phyloP scores from a whole-genome alignment of 768 basidiomycete species.

The Pleurotus pulmonarius region DNA sequence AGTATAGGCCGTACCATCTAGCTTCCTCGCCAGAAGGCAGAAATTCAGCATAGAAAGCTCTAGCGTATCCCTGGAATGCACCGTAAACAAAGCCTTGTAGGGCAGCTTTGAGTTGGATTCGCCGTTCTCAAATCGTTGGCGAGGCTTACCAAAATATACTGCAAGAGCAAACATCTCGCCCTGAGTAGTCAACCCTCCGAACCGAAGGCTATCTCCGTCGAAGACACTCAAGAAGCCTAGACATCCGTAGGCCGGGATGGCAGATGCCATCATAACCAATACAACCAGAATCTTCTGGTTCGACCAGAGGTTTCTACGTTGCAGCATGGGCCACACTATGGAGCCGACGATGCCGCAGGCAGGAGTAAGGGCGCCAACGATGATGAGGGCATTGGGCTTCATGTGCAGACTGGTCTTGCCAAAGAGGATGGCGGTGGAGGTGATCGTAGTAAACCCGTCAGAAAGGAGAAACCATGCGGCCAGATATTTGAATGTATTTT shows the following conservation, averaged over 20 bases:
- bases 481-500: slow-evolving; percentile 86
- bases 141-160: slow-evolving; percentile 54
- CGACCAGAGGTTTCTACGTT: slow-evolving; percentile 58
- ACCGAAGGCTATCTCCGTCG: slow-evolving; percentile 32
- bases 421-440: slow-evolving; percentile 88
- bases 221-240: slow-evolving; percentile 68
- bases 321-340: slow-evolving; percentile 73
- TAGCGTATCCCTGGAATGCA: slow-evolving; percentile 86
- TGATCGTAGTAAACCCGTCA: slow-evolving; percentile 91
- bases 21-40: slow-evolving; percentile 89
- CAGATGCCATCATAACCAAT: slow-evolving; percentile 62
- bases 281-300: slow-evolving; percentile 65
- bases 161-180: slow-evolving; percentile 86
- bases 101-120: no score
- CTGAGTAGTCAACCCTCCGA: slow-evolving; percentile 75
- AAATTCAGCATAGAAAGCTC: slow-evolving; percentile 83
- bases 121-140: no score
- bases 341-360: slow-evolving; percentile 79
- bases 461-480: slow-evolving; percentile 93
- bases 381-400: slow-evolving; percentile 69
- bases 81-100: slow-evolving; percentile 68
- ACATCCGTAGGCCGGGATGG: slow-evolving; percentile 79
- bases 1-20: slow-evolving; percentile 83
- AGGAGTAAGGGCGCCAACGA: slow-evolving; percentile 80
- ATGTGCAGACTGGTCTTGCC: slow-evolving; percentile 87